Percentiles rank a stretch among this genome's conserved stretches.
phyloP scores from a whole-genome alignment of 768 basidiomycete species.

The Hypholoma sublateritium region DNA sequence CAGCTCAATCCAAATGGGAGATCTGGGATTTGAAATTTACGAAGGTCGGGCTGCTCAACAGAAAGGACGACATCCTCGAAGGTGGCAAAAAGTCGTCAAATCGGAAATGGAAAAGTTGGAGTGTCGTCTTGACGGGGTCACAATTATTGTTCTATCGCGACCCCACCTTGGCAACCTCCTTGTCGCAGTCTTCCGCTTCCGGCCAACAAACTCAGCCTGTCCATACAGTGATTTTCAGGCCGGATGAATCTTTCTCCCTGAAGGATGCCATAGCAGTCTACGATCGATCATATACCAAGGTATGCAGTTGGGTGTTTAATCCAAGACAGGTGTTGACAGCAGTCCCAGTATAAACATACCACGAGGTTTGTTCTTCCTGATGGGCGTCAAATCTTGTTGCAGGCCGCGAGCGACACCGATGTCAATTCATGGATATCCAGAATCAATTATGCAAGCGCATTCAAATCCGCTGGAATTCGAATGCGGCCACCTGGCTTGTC shows the following conservation, averaged over 20 bases:
- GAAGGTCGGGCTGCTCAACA: constrained; percentile 76
- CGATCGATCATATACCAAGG: constrained; percentile 79
- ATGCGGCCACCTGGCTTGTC: constrained; percentile 79
- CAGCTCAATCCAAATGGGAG: constrained; percentile 22
- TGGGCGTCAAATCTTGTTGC: constrained; percentile 81
- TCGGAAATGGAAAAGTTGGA: constrained; percentile 88
- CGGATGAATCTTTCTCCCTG: constrained; percentile 84
- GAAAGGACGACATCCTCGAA: constrained; percentile 79
- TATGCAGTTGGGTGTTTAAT: constrained; percentile 28
- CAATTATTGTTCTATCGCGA: constrained; percentile 92
- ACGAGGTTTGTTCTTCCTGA: constrained; percentile 78
- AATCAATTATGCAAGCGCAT: constrained; percentile 93
- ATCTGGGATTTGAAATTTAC: constrained; percentile 58
- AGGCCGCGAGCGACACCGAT: constrained; percentile 65
- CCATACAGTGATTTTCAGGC: constrained; percentile 48
- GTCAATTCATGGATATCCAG: constrained; percentile 88
- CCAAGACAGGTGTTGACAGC: not conserved
- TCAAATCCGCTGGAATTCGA: constrained; percentile 79
- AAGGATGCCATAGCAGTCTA: constrained; percentile 78
- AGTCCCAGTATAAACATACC: constrained; percentile 59
- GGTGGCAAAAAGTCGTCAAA: constrained; percentile 73
- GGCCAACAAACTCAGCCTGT: constrained; percentile 15
- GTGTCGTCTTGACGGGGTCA: constrained; percentile 83
- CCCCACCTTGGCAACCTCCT: constrained; percentile 47
- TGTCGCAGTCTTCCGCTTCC: constrained; percentile 41